phyloP scores from a whole-genome alignment of 805 yeast genomes.

The Wickerhamiella domercqiae region DNA sequence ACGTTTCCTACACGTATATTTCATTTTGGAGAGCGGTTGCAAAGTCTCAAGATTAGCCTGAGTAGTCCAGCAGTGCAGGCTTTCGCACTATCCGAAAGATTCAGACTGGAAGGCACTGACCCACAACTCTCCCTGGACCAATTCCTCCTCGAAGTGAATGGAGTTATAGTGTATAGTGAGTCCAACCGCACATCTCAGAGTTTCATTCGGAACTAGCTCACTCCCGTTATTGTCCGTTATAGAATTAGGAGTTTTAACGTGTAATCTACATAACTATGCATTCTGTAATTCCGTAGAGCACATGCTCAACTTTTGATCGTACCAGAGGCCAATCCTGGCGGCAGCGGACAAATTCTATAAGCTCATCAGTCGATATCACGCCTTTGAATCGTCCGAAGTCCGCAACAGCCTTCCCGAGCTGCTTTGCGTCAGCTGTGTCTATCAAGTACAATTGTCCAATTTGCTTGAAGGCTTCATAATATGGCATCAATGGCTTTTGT shows the following conservation, averaged over 20 bases:
- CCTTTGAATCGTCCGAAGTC: constrained; percentile 81
- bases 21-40: constrained; percentile 3
- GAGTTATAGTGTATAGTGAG: too few relatives aligned
- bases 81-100: constrained; percentile 9
- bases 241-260: too few relatives aligned
- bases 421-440: constrained; percentile 58
- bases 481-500: constrained; percentile 43
- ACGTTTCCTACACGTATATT: constrained; percentile 6
- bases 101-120: constrained; percentile 4
- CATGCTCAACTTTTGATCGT: constrained; percentile 70
- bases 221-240: too few relatives aligned
- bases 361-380: constrained; percentile 79
- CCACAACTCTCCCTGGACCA: constrained; percentile 4
- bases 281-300: constrained; percentile 79
- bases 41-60: constrained; percentile 3
- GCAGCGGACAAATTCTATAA: constrained; percentile 80
- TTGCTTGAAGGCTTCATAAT: constrained; percentile 64
- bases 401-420: constrained; percentile 67
- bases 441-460: constrained; percentile 75
- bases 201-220: too few relatives aligned
- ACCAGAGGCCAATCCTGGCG: constrained; percentile 75
- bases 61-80: background rate
- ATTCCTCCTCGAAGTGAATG: constrained; percentile 4
- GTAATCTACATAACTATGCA: constrained; percentile 11
- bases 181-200: too few relatives aligned